phyloP scores from a whole-genome alignment of 805 yeast species.

The Kazachstania psychrophila region DNA sequence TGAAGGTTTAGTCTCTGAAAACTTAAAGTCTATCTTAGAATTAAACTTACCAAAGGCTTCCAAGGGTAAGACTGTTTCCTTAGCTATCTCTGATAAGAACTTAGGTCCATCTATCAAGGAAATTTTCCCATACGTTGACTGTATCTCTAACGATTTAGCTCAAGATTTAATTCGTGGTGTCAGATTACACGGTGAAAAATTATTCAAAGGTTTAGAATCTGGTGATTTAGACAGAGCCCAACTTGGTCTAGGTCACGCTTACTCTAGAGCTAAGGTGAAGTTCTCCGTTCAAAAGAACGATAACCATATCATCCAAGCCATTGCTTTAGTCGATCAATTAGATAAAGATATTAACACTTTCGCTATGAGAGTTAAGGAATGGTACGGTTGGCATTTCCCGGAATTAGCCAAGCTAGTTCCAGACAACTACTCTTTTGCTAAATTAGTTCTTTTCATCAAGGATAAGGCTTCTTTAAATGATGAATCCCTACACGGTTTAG shows the following conservation, averaged over 20 bases:
- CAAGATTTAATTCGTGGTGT: slow-evolving; percentile 94
- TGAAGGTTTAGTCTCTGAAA: slow-evolving; percentile 92
- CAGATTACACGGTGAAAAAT: slow-evolving; percentile 80
- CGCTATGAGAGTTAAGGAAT: slow-evolving; percentile 94
- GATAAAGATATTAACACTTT: slow-evolving; percentile 97
- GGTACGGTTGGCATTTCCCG: slow-evolving; percentile 99
- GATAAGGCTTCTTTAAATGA: slow-evolving; percentile 79
- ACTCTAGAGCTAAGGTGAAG: slow-evolving; percentile 98
- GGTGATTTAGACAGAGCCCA: slow-evolving; percentile 98
- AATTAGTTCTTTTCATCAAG: slow-evolving; percentile 68
- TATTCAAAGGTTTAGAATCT: slow-evolving; percentile 82
- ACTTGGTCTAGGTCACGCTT: slow-evolving; percentile 97
- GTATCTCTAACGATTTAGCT: slow-evolving; percentile 81
- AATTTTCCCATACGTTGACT: slow-evolving; percentile 76
- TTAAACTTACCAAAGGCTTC: slow-evolving; percentile 76
- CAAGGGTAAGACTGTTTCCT: slow-evolving; percentile 52
- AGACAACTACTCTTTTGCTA: slow-evolving; percentile 82
- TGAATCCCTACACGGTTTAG: slow-evolving; percentile 79
- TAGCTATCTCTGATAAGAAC: slow-evolving; percentile 91
- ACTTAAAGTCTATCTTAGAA: slow-evolving; percentile 81
- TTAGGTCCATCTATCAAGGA: slow-evolving; percentile 97
- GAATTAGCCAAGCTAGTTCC: slow-evolving; percentile 87
- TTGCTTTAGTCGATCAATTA: slow-evolving; percentile 92
- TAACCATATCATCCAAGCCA: slow-evolving; percentile 98
- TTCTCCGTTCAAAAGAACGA: slow-evolving; percentile 97